Conservation (phyloP, 2,329 filamentous ascomycete genomes). For the Hirsutella thompsonii region DNA sequence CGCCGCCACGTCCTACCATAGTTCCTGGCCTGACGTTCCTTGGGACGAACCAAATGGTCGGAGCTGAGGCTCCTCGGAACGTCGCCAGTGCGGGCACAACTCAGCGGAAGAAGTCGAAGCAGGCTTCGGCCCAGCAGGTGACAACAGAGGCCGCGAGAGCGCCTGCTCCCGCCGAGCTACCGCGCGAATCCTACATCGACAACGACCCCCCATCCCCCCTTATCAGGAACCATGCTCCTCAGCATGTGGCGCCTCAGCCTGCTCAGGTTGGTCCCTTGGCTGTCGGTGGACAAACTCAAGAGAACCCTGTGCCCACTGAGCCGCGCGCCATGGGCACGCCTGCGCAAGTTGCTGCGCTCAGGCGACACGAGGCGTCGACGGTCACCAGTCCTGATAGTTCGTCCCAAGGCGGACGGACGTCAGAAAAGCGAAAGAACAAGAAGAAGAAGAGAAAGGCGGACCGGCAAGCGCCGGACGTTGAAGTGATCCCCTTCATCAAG, state of each 20-base stretch:
- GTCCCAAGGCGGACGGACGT: conserved; percentile 34
- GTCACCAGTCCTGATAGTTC: conserved; percentile 49
- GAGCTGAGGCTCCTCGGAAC: too few relatives aligned
- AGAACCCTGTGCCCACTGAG: background rate
- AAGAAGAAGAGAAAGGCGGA: conserved; percentile 43
- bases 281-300: conserved; percentile 24
- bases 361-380: conserved; percentile 33
- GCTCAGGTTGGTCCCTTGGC: conserved; percentile 52
- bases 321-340: conserved; percentile 16
- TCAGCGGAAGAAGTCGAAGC: too few relatives aligned
- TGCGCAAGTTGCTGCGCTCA: conserved; percentile 44
- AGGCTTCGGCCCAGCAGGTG: too few relatives aligned
- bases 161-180: conserved; percentile 12
- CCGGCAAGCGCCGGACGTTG: conserved; percentile 31
- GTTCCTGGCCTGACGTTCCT: background rate
- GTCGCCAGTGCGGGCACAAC: too few relatives aligned
- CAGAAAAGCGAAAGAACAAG: conserved; percentile 35
- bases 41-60: too few relatives aligned
- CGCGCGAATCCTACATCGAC: conserved; percentile 14
- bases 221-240: conserved; percentile 60
- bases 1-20: background rate
- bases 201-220: conserved; percentile 42
- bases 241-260: conserved; percentile 63
- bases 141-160: too few relatives aligned
- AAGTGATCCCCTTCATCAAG: conserved; percentile 45